These are phyloP conservation scores for Sisymbrium altissimum DNA, from an alignment of 345 rosid genomes.

Conservation along the genomic window DNA sequence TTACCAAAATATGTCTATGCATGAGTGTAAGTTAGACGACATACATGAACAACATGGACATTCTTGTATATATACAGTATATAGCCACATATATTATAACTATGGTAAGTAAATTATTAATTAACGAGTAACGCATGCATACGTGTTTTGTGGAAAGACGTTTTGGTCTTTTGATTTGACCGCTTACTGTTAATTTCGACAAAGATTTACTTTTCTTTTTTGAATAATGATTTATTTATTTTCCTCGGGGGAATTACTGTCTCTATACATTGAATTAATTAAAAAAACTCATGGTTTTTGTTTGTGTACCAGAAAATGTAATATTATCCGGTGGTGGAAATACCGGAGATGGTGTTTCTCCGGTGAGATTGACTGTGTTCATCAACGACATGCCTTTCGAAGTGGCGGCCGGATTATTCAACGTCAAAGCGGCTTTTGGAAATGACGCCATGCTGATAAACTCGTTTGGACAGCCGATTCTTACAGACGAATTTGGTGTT, in stretches of 20 bases:
- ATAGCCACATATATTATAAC: background rate
- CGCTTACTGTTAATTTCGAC: background rate
- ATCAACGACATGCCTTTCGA: constrained; percentile 79
- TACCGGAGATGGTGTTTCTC: background rate
- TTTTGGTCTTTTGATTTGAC: constrained; percentile 23
- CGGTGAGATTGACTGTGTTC: constrained; percentile 54
- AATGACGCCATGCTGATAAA: constrained; percentile 63
- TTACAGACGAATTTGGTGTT: constrained; percentile 75
- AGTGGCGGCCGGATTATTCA: constrained; percentile 59
- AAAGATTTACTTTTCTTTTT: background rate
- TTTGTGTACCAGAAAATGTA: background rate
- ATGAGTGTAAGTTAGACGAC: too few species aligned
- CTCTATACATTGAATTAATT: background rate
- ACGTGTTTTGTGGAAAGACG: constrained; percentile 22
- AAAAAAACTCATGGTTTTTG: background rate
- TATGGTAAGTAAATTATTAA: background rate
- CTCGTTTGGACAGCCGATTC: constrained; percentile 71
- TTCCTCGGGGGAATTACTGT: background rate
- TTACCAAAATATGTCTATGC: background rate
- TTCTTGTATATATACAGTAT: too few species aligned
- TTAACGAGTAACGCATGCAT: constrained; percentile 28
- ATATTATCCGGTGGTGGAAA: background rate
- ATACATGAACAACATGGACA: too few species aligned
- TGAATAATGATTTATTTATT: too few species aligned
- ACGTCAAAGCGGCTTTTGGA: constrained; percentile 77